phyloP scores from a whole-genome alignment of 495 filamentous ascomycete species.

The Hypoxylon perforatum region DNA sequence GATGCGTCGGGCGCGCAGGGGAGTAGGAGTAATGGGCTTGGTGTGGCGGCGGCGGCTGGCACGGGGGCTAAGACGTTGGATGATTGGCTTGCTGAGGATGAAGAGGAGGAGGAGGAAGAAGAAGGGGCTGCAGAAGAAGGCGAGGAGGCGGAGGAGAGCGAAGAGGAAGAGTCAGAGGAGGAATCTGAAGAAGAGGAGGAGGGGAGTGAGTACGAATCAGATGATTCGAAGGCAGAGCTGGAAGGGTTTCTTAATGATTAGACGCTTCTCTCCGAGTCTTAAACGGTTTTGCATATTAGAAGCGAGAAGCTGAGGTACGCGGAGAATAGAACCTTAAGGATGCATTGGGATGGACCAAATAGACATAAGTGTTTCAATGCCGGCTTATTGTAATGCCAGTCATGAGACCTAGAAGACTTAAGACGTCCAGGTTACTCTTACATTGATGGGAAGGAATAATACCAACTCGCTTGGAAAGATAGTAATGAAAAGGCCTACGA shows the following conservation, averaged over 20 bases:
- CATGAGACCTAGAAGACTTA: neutral
- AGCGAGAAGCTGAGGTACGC: neutral
- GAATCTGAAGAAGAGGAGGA: conserved; percentile 65
- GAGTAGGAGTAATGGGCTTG: conserved; percentile 60
- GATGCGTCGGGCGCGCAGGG: conserved; percentile 51
- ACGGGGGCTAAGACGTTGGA: conserved; percentile 79
- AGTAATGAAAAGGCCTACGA: too few relatives aligned
- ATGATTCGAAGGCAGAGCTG: conserved; percentile 47
- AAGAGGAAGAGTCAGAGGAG: conserved; percentile 56
- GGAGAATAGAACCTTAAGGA: conserved; percentile 1
- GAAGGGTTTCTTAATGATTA: conserved; percentile 44
- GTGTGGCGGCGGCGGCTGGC: conserved; percentile 55
- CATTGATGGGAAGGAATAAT: neutral
- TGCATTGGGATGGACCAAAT: conserved; percentile 24
- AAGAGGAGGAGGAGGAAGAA: conserved; percentile 52
- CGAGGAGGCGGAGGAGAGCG: conserved; percentile 44
- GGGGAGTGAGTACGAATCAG: conserved; percentile 52
- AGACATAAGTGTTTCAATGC: conserved; percentile 17
- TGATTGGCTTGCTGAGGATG: conserved; percentile 86
- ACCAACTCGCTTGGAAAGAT: too few relatives aligned
- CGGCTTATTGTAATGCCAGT: neutral
- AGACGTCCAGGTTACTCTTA: neutral
- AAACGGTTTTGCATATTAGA: conserved; percentile 12
- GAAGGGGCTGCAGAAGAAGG: conserved; percentile 31
- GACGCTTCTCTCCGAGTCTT: neutral